Percentiles rank a stretch among this genome's conserved stretches.
Conservation (phyloP, 306 rosid species). For the Echinosophora koreensis region DNA sequence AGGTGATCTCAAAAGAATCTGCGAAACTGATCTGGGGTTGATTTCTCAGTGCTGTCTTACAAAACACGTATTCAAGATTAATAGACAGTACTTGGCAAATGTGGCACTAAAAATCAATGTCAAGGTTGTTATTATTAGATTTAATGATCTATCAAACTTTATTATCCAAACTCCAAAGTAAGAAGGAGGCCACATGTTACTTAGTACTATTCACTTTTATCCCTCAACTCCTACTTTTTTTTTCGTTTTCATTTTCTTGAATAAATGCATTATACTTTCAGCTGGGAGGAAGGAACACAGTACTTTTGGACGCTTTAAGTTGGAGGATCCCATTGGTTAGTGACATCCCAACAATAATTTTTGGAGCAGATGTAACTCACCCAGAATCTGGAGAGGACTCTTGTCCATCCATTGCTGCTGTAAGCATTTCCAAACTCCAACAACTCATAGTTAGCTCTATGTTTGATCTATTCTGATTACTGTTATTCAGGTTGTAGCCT, state of each 20-base stretch:
- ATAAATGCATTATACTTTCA: conserved; percentile 35
- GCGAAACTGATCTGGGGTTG: conserved; percentile 75
- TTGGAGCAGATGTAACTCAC: conserved; percentile 89
- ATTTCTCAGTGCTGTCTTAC: conserved; percentile 80
- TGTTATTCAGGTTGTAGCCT: conserved; percentile 76
- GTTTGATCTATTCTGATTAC: conserved; percentile 41
- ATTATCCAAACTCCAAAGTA: conserved; percentile 9
- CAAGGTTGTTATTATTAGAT: conserved; percentile 51
- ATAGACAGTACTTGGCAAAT: conserved; percentile 74
- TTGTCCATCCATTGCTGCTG: conserved; percentile 83
- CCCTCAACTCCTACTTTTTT: background rate
- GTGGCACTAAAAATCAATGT: conserved; percentile 75
- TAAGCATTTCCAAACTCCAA: conserved; percentile 46
- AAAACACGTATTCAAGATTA: conserved; percentile 67
- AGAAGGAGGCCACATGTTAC: conserved; percentile 14
- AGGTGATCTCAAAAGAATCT: conserved; percentile 79
- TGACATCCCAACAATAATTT: conserved; percentile 81
- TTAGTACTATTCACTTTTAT: background rate
- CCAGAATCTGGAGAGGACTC: conserved; percentile 76
- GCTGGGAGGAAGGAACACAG: conserved; percentile 89
- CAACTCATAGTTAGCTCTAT: conserved; percentile 2
- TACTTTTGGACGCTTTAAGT: conserved; percentile 77
- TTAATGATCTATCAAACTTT: conserved; percentile 26
- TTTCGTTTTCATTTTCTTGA: conserved; percentile 14
- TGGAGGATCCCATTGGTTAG: conserved; percentile 80